phyloP scores from a whole-genome alignment of 208 protist species.

The Leishmania guyanensis region DNA sequence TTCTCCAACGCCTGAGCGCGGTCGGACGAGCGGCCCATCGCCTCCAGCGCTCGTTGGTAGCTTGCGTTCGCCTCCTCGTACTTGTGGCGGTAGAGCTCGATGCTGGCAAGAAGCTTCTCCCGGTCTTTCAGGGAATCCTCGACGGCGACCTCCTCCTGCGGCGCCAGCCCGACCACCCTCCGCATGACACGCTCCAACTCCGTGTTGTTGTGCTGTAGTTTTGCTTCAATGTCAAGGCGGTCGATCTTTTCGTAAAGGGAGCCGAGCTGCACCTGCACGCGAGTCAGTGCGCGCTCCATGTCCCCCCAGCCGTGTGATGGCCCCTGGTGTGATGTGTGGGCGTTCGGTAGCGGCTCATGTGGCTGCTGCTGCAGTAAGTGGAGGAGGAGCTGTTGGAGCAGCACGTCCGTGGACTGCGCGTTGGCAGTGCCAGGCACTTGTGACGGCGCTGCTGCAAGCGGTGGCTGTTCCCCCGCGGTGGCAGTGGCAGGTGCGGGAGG shows the following conservation, averaged over 20 bases:
- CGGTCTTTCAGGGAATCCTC: conserved; percentile 68
- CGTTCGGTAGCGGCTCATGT: neutral
- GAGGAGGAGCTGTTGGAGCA: conserved; percentile 55
- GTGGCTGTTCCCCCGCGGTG: neutral
- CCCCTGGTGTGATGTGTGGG: neutral
- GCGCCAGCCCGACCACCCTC: conserved; percentile 54
- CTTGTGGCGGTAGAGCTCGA: conserved; percentile 55
- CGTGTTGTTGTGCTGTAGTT: conserved; percentile 66
- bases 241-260: conserved; percentile 72
- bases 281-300: conserved; percentile 47
- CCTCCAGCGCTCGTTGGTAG: conserved; percentile 76
- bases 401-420: conserved; percentile 6
- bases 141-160: conserved; percentile 34
- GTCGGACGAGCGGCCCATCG: conserved; percentile 67
- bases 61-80: conserved; percentile 64
- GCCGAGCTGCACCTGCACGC: conserved; percentile 51
- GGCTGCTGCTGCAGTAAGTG: conserved; percentile 38
- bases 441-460: neutral
- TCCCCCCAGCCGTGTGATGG: neutral
- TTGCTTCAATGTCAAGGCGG: conserved; percentile 56
- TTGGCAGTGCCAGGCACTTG: neutral
- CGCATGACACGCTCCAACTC: conserved; percentile 61
- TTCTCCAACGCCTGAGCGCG: conserved; percentile 49
- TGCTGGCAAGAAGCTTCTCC: conserved; percentile 58
- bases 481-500: neutral